phyloP scores from a whole-genome alignment of 306 rosid species.

The Gynostemma pentaphyllum region DNA sequence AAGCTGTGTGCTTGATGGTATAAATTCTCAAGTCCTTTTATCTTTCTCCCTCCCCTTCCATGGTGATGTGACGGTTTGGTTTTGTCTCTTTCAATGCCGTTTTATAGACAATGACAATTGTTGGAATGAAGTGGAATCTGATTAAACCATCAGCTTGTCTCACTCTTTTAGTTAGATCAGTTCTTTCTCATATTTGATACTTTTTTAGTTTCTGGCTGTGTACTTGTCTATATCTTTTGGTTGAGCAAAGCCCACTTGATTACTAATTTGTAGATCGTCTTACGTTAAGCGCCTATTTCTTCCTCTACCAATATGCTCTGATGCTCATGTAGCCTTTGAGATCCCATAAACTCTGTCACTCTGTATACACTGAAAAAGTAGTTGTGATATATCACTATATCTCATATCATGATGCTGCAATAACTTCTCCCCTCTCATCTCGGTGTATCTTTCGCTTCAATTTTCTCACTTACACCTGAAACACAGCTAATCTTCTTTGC shows the following conservation, averaged over 20 bases:
- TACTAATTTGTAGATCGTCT: neutral
- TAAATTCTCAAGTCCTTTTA: neutral
- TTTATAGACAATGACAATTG: neutral
- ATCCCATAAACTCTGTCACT: too few species aligned
- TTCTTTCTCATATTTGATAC: constrained; percentile 3
- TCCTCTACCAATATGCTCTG: neutral
- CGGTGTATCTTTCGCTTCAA: too few species aligned
- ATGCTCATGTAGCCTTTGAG: too few species aligned
- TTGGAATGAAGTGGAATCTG: neutral
- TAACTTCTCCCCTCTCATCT: too few species aligned
- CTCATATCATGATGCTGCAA: too few species aligned
- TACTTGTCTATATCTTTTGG: neutral
- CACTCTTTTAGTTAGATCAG: neutral
- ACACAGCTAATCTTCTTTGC: too few species aligned
- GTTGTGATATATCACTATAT: too few species aligned
- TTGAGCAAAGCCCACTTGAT: neutral
- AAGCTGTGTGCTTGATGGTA: neutral
- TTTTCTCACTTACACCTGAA: too few species aligned
- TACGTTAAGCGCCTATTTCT: neutral
- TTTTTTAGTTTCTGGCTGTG: neutral
- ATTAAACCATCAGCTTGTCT: neutral
- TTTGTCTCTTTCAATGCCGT: neutral
- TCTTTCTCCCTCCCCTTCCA: neutral
- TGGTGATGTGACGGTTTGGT: neutral
- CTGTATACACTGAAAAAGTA: too few species aligned